Evolutionary conservation across 371 early-diverging fungal species (phyloP).

Genomic region (Apophysomyces variabilis): DNA sequence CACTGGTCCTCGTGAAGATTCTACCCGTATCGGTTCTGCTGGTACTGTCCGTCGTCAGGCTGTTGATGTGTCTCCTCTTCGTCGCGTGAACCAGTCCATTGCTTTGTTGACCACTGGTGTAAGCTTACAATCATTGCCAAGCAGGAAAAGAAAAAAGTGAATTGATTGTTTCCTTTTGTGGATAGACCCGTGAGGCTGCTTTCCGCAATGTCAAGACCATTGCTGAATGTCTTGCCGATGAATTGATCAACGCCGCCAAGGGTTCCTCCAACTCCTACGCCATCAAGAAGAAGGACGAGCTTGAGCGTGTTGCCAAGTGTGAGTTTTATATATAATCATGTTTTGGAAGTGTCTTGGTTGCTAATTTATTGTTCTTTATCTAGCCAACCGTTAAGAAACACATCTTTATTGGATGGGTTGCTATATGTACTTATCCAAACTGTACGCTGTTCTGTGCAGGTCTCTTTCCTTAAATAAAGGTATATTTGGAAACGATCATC

Average conservation of each 20-base stretch:
- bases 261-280: conserved; percentile 99
- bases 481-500: too few species aligned
- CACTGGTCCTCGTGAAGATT: conserved; percentile 99
- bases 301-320: conserved; percentile 79
- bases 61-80: conserved; percentile 99
- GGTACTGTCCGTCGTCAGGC: conserved; percentile 99
- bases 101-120: conserved; percentile 96
- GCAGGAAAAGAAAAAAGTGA: conserved; percentile 19
- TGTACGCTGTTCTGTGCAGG: not conserved
- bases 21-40: conserved; percentile 99
- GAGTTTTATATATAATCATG: conserved; percentile 20
- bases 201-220: conserved; percentile 87
- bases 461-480: too few species aligned
- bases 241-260: conserved; percentile 99
- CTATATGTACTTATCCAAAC: not conserved
- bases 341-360: not conserved
- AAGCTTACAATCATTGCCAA: conserved; percentile 36
- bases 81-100: conserved; percentile 99
- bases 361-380: not conserved
- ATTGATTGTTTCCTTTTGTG: not conserved
- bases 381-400: conserved; percentile 30
- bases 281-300: conserved; percentile 99
- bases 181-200: conserved; percentile 37
- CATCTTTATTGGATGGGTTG: not conserved
- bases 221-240: conserved; percentile 99